phyloP scores from a whole-genome alignment of 2,329 filamentous ascomycete genomes.

The Proliferodiscus dingleyae region DNA sequence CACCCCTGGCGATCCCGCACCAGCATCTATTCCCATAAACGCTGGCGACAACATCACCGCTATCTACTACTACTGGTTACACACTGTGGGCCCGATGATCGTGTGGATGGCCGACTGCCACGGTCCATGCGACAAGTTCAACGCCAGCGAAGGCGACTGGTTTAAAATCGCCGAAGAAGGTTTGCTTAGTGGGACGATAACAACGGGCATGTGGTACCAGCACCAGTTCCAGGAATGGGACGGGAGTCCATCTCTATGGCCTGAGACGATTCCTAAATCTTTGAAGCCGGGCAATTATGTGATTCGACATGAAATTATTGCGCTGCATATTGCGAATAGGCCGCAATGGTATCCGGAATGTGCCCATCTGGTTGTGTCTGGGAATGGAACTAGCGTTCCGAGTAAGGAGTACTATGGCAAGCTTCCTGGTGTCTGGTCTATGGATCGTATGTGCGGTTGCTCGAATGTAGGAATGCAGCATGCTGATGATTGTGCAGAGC shows the following conservation, averaged over 20 bases:
- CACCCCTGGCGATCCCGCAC: constrained; percentile 13
- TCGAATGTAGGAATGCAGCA: too few relatives aligned
- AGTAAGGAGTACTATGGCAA: constrained; percentile 10
- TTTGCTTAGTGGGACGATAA: constrained; percentile 8
- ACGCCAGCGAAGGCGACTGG: constrained; percentile 8
- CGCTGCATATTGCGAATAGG: constrained; percentile 16
- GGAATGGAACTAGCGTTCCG: constrained; percentile 12
- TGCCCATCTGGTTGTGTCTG: constrained; percentile 15
- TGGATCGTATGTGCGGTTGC: too few relatives aligned
- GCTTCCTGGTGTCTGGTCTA: constrained; percentile 12
- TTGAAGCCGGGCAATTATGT: constrained; percentile 33
- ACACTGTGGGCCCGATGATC: constrained; percentile 16
- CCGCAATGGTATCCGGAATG: constrained; percentile 21
- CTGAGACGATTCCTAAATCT: constrained; percentile 43
- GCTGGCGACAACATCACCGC: constrained; percentile 18
- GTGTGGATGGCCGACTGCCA: constrained; percentile 16
- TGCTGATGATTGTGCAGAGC: too few relatives aligned
- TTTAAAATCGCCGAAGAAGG: constrained; percentile 17
- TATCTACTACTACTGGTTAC: constrained; percentile 18
- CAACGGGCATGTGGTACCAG: constrained; percentile 14
- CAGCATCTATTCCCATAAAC: constrained; percentile 13
- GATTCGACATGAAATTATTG: constrained; percentile 20
- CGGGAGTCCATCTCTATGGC: constrained; percentile 33
- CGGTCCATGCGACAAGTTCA: constrained; percentile 11
- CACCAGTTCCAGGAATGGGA: constrained; percentile 14